Conservation (phyloP, 139 green algal genomes). For the Parachlorella kessleri region DNA sequence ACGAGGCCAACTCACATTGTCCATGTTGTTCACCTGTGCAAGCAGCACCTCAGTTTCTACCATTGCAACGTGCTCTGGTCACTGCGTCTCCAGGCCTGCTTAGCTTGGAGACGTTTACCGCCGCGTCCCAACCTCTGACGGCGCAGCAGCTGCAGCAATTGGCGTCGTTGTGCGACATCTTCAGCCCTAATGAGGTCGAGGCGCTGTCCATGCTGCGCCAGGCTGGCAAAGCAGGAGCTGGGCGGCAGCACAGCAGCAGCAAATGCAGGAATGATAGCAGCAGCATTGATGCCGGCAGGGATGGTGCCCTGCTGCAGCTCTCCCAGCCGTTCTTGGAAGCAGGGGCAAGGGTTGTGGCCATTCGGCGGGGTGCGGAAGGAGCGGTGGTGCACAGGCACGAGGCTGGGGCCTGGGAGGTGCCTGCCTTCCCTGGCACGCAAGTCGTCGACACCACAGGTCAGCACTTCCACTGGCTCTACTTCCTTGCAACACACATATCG, state of each 20-base stretch:
- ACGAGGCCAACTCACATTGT: too few relatives aligned
- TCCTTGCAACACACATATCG: too few relatives aligned
- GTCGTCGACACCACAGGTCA: conserved; percentile 57
- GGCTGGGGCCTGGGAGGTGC: not conserved
- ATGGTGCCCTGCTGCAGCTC: too few relatives aligned
- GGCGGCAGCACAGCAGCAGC: not conserved
- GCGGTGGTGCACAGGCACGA: conserved; percentile 20
- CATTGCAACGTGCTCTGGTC: too few relatives aligned
- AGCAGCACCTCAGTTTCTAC: too few relatives aligned
- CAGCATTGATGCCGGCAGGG: too few relatives aligned
- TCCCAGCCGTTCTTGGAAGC: conserved; percentile 28
- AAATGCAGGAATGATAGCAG: too few relatives aligned
- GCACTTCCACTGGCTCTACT: too few relatives aligned
- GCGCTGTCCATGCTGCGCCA: not conserved
- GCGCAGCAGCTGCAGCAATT: not conserved
- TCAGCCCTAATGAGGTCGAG: not conserved
- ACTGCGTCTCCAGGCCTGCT: too few relatives aligned
- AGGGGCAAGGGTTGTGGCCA: conserved; percentile 41
- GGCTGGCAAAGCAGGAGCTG: not conserved
- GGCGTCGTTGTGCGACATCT: not conserved
- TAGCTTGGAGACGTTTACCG: not conserved
- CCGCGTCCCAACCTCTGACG: not conserved
- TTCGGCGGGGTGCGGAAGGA: conserved; percentile 46
- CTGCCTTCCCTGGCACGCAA: not conserved
- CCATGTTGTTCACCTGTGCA: too few relatives aligned